Evolutionary conservation across 192 early-diverging fungal genomes (phyloP).

Genomic region (Coemansia sp.): DNA sequence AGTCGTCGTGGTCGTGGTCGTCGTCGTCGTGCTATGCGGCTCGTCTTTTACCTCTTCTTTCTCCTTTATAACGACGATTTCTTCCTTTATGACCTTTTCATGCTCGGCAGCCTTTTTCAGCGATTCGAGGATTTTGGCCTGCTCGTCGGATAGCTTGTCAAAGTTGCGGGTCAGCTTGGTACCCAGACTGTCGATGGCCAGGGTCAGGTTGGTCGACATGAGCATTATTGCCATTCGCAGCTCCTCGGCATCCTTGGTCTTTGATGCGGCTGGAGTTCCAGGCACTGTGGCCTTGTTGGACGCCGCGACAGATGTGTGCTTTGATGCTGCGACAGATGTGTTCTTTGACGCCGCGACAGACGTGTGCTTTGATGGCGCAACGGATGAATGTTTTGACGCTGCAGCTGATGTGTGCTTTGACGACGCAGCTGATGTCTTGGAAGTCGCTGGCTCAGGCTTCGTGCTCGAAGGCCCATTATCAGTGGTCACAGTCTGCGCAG

Average conservation of each 20-base stretch:
- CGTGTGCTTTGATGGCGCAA: background rate
- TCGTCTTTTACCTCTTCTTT: conserved; percentile 2
- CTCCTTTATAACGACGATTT: background rate
- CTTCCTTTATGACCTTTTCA: conserved; percentile 2
- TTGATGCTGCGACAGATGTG: background rate
- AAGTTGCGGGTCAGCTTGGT: conserved; percentile 45
- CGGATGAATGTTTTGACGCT: background rate
- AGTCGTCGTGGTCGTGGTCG: background rate
- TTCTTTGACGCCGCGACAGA: conserved; percentile 3
- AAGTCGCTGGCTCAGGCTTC: conserved; percentile 35
- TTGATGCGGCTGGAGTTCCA: background rate
- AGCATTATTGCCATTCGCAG: conserved; percentile 37
- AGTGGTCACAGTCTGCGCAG: conserved; percentile 7
- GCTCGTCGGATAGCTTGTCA: conserved; percentile 45
- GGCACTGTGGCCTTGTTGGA: conserved; percentile 5
- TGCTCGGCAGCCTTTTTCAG: conserved; percentile 21
- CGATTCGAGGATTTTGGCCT: conserved; percentile 36
- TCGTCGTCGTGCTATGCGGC: background rate
- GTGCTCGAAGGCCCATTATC: conserved; percentile 22
- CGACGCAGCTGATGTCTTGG: conserved; percentile 1
- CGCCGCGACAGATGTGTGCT: background rate
- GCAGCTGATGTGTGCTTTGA: conserved; percentile 1
- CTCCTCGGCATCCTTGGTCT: conserved; percentile 25
- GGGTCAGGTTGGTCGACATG: conserved; percentile 46
- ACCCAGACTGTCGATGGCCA: conserved; percentile 50